Evolutionary conservation across 164 flowering plant species (phyloP).

Genomic region (Umbilicus rupestris): DNA sequence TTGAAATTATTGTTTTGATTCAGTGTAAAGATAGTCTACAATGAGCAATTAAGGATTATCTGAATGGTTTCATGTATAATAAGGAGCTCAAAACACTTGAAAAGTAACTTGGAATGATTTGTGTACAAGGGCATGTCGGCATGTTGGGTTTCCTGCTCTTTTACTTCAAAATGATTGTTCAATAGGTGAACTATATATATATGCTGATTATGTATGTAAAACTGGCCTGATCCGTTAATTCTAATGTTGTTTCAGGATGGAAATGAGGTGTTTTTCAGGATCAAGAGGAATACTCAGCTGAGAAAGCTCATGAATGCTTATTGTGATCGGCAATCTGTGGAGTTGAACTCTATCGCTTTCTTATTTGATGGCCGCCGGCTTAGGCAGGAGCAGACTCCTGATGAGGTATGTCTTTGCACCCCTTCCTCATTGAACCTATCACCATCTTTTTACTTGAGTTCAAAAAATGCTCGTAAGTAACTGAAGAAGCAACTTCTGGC

Average conservation of each 20-base stretch:
- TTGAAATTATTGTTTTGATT: neutral
- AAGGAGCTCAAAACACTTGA: too few species aligned
- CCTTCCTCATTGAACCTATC: neutral
- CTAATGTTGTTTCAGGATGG: slow-evolving; percentile 31
- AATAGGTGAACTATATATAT: too few species aligned
- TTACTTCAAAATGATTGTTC: too few species aligned
- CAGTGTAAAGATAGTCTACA: neutral
- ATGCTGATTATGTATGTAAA: neutral
- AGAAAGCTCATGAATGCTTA: slow-evolving; percentile 45
- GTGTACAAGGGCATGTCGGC: too few species aligned
- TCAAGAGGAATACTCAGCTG: slow-evolving; percentile 43
- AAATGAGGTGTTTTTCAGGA: slow-evolving; percentile 46
- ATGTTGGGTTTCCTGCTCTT: too few species aligned
- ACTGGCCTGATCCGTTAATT: neutral
- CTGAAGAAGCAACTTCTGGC: neutral
- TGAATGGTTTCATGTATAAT: too few species aligned
- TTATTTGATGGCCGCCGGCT: slow-evolving; percentile 51
- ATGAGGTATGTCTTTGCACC: slow-evolving; percentile 24
- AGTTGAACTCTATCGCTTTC: slow-evolving; percentile 36
- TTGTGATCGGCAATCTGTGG: slow-evolving; percentile 44
- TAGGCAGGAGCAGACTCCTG: slow-evolving; percentile 40
- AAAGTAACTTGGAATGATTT: too few species aligned
- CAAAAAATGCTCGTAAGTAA: too few species aligned
- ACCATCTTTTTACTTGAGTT: too few species aligned
- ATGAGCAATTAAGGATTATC: too few species aligned